Evolutionary conservation across 2,329 filamentous ascomycete genomes (phyloP).

Genomic region (Polytolypa hystricis): DNA sequence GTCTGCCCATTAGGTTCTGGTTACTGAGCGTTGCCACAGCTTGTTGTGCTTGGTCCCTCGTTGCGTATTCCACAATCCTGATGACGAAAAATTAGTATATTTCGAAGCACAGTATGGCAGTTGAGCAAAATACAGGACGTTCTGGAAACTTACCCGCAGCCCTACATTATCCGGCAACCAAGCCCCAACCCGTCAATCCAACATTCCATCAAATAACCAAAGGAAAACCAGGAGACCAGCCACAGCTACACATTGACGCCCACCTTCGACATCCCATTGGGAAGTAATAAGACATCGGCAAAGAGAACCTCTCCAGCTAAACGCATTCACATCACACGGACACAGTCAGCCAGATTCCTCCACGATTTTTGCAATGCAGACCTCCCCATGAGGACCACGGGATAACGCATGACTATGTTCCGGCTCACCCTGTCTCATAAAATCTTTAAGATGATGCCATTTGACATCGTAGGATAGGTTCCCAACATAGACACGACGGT

Average conservation of each 20-base stretch:
- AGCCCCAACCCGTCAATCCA: conserved; percentile 98
- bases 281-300: conserved; percentile 97
- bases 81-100: conserved; percentile 6
- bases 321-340: conserved; percentile 25
- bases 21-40: conserved; percentile 97
- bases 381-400: too few relatives aligned
- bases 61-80: conserved; percentile 97
- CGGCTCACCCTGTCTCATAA: conserved; percentile 93
- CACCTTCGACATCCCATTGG: conserved; percentile 99
- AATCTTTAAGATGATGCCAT: conserved; percentile 99
- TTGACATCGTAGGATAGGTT: conserved; percentile 99
- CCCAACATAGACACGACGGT: conserved; percentile 98
- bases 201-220: conserved; percentile 64
- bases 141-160: conserved; percentile 79
- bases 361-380: conserved; percentile 11
- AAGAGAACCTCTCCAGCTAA: conserved; percentile 98
- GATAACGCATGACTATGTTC: conserved; percentile 14
- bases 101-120: background rate
- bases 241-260: conserved; percentile 83
- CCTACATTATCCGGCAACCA: conserved; percentile 88
- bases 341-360: conserved; percentile 21
- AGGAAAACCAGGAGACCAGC: conserved; percentile 62
- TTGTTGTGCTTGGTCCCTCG: conserved; percentile 95
- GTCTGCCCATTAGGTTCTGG: conserved; percentile 95
- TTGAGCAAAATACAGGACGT: background rate